Base-by-base conservation (phyloP, 2,329 filamentous ascomycete genomes). In the Lasiodiplodia theobromae region DNA sequence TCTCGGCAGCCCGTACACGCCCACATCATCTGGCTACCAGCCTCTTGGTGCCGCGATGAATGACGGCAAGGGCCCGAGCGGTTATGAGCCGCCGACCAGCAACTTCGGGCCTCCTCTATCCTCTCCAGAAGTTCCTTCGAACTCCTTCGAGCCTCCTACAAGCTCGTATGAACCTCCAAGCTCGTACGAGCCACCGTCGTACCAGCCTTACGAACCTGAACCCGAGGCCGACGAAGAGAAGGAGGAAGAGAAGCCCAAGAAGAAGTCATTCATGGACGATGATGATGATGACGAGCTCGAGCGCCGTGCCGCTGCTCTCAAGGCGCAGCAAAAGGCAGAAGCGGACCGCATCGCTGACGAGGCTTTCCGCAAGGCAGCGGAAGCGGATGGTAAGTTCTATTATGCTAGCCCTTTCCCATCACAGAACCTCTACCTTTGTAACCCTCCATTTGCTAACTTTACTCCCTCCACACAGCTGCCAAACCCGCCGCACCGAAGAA, bases 301-400 rank as follows among this genome's bases (percentile, higher is more conserved):
- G 7, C 77, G 81, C 49, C 82, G 83, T 40, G 86, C 85, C 53
- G 82, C 87, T 2, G 82, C 84, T 2, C 79, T 86, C 65, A 86
- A 83, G 71, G 86, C 84, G 34, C 91, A 91, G 77, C 86, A 91
- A 77, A 79, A 78, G 68, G 75, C 77, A 5, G 75, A 79, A 8
- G 81, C 81, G 74, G 92, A 96, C 74, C 86, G 88, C 28, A 91
- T 93, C 78, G 94, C 94, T 58, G 91, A 93, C 68, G 94, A 96
- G 74, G 89, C 93, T 77, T 93, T 97, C 84, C 88, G 89, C 67
- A 93, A 91, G 78, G 93, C 92, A 31, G 95, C 93, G 0, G 94
- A 89, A 81, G 86, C 85, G 69, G 87, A 90, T 79, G 87, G 84
- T 85, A 82, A 76, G 82, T 72, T 10, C 11, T 16, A 54, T 52